Evolutionary conservation across 371 early-diverging fungal species (phyloP), one percentile per base, ranked within the genome.

Genomic region (Globomyces sp.): DNA sequence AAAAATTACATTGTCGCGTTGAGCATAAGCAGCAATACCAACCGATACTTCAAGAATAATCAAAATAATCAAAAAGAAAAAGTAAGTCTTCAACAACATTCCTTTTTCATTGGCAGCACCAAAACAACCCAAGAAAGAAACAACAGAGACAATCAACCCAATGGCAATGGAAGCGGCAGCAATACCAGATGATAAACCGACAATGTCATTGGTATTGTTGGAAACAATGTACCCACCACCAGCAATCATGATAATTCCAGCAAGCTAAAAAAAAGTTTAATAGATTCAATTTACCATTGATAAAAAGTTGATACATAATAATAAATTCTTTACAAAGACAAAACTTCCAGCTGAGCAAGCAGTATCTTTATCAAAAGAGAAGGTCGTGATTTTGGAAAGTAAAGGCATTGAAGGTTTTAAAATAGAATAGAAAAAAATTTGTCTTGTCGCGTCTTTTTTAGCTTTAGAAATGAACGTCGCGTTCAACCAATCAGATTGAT

Each of bases 31-130:
- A 0, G 80, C 82, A 57, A 67, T 66, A 1, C 82, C 82, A 40
- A 82, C 72, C 40, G 74, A 63, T 57, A 82, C 51, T 62, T 82
- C 79, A n/a, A 82, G 70, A 36, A 80, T 65, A 13, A 82, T 75
- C 50, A 82, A 66, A 34, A 80, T 40, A 63, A 74, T 58, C 43
- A 82, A 70, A n/a, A 82, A 55, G 9, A 71, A 80, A 65, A 82
- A 82, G 76, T 82, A 82, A 37, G 82, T 80, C 57, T 80, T 80
- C 40, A 82, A 74, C 8, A 82, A 74, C 75, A 82, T 74, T 11
- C 80, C 80, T 74, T 80, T 79, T 53, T 82, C 82, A 68, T 82
- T 82, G 24, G 82, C 82, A 34, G 80, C 80, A 11, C 82, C 82
- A 61, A 80, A 80, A 66, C 80, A 80, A 40, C 82, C 82, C 11